Base-by-base conservation (phyloP, 2,329 filamentous ascomycete genomes). In the Akanthomyces uredinophilus region DNA sequence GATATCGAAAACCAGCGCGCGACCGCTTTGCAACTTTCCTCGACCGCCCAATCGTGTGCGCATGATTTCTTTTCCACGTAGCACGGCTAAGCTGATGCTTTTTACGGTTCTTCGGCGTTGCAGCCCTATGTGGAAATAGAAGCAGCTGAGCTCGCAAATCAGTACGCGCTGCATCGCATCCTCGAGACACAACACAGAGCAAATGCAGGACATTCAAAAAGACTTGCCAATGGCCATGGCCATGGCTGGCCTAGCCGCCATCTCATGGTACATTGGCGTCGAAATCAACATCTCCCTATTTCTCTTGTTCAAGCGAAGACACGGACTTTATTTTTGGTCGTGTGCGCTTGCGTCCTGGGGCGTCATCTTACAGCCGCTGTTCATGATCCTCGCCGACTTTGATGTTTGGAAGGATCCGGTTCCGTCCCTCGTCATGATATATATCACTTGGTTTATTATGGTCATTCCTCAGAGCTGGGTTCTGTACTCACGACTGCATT, bases 381-480 rank as follows among this genome's bases (percentile, higher is more conserved):
- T 79, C 1, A 80, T 80, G 65, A 62, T 79, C 47, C 70, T 81
- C 59, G 79, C 78, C 63, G 65, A 66, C 35, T 66, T 66, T 60
- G 72, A 51, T 18, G 44, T 66, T 13, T 64, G 58, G 60, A 63
- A 49, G 1, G 54, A 63, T 43, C 54, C 53, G 1, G 55, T 65
- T 7, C 63, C 62, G 3, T 61, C 63, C 4, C 54, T 66, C 18
- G 58, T 59, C 55, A 59, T 67, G 51, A 68, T 67, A 16, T 65
- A 66, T 24, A 24, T 67, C 1, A 64, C 64, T 4, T 71, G 69
- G 69, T 62, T 66, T 8, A 66, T 66, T 3, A 85, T 87, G 81
- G 79, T 87, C 1, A 82, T 83, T 5, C 84, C 83, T 0, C 83
- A 86, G 68, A 79, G 80, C 0, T 67, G 86, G 24, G 84, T 87